Conservation (phyloP, 768 basidiomycete species). For the Termitomyces sp. region DNA sequence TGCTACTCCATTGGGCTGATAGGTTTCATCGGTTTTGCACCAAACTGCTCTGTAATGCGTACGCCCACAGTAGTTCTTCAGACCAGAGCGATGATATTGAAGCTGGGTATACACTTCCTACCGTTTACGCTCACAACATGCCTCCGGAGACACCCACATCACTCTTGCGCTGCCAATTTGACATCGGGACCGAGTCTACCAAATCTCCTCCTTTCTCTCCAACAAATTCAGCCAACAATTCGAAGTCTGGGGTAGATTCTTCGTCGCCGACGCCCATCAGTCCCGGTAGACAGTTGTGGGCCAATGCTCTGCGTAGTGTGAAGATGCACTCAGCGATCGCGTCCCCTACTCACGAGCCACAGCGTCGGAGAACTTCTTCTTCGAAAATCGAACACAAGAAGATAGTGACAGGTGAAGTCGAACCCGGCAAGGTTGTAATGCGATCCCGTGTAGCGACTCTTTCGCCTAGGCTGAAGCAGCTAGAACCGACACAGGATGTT, state of each 20-base stretch:
- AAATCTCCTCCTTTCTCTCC: conserved; percentile 15
- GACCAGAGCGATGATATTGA: conserved; percentile 26
- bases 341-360: conserved; percentile 22
- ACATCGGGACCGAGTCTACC: conserved; percentile 18
- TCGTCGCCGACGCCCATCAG: conserved; percentile 18
- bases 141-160: conserved; percentile 5
- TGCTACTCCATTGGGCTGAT: conserved; percentile 16
- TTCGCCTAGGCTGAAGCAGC: conserved; percentile 50
- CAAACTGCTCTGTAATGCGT: conserved; percentile 21
- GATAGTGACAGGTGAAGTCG: conserved; percentile 23
- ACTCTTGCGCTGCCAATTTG: conserved; percentile 19
- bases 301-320: conserved; percentile 39
- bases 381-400: conserved; percentile 27
- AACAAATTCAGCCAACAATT: conserved; percentile 20
- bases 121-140: conserved; percentile 15
- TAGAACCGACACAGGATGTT: conserved; percentile 58
- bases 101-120: conserved; percentile 23
- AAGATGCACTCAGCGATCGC: conserved; percentile 34
- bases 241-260: conserved; percentile 8
- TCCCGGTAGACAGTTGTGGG: conserved; percentile 41
- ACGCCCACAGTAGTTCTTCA: conserved; percentile 21
- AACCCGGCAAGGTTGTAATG: conserved; percentile 32
- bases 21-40: conserved; percentile 21
- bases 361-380: conserved; percentile 34
- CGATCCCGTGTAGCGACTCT: conserved; percentile 54